Conservation (phyloP, 2,329 filamentous ascomycete species). For the Fusarium newnesense region DNA sequence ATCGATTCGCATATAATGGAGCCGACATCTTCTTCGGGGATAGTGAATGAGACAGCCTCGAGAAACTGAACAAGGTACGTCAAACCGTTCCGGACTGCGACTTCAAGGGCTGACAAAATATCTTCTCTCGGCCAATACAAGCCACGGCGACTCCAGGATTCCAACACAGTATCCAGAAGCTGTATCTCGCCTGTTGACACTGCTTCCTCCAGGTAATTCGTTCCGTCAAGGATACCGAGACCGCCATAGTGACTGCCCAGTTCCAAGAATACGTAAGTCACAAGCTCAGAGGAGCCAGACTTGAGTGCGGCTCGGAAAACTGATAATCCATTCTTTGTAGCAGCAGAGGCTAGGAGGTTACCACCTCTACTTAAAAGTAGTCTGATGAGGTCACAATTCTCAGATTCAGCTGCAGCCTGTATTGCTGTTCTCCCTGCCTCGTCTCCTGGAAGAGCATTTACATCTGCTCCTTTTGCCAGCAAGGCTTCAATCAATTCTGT, state of each 20-base stretch:
- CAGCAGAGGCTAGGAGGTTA: rapidly evolving
- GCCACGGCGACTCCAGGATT: rapidly evolving
- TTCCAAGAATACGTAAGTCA: neutral
- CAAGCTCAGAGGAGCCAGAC: neutral
- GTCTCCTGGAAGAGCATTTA: neutral
- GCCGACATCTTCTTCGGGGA: rapidly evolving
- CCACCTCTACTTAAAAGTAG: rapidly evolving
- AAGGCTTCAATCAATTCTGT: neutral
- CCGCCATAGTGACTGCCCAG: rapidly evolving
- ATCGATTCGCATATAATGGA: neutral
- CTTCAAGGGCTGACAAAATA: rapidly evolving
- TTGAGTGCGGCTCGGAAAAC: neutral
- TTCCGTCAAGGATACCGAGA: rapidly evolving
- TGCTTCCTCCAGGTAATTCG: neutral
- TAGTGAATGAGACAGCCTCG: rapidly evolving
- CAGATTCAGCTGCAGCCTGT: neutral
- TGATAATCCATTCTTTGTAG: neutral
- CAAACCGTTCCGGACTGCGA: rapidly evolving
- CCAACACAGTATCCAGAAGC: rapidly evolving
- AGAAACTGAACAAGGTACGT: rapidly evolving
- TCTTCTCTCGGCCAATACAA: rapidly evolving
- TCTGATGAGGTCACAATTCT: rapidly evolving
- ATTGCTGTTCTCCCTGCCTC: neutral
- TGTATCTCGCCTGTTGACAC: rapidly evolving
- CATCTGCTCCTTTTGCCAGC: neutral